Evolutionary conservation across 2,329 filamentous ascomycete species (phyloP).

Genomic region (Fusarium avenaceum): DNA sequence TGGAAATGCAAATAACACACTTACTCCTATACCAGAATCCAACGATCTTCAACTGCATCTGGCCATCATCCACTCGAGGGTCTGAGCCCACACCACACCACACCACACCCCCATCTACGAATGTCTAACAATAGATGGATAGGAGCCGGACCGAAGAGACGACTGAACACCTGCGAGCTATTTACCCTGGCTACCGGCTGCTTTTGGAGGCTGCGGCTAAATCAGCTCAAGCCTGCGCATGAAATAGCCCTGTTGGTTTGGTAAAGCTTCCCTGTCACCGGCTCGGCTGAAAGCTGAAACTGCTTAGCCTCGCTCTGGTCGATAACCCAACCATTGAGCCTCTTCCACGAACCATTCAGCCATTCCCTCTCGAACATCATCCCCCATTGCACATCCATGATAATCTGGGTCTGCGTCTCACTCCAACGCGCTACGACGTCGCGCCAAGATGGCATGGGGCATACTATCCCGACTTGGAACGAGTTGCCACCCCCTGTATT

Average conservation of each 20-base stretch:
- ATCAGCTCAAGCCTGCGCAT: conserved; percentile 44
- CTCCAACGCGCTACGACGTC: conserved; percentile 29
- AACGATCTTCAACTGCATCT: conserved; percentile 10
- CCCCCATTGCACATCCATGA: neutral
- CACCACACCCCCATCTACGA: conserved; percentile 1
- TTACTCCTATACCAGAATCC: conserved; percentile 12
- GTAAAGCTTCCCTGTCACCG: conserved; percentile 22
- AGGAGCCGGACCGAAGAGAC: conserved; percentile 31
- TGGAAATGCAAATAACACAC: neutral
- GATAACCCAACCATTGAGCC: conserved; percentile 21
- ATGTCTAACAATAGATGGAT: conserved; percentile 24
- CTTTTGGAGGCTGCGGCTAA: conserved; percentile 33
- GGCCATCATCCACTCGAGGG: neutral
- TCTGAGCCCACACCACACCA: conserved; percentile 8
- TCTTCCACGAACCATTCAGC: conserved; percentile 20
- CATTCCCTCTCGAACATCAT: neutral
- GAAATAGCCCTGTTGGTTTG: conserved; percentile 34
- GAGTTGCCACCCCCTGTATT: conserved; percentile 37
- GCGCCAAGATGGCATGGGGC: conserved; percentile 45
- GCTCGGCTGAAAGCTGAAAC: conserved; percentile 46
- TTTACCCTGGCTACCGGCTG: conserved; percentile 30
- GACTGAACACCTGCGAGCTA: conserved; percentile 22
- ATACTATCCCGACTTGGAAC: conserved; percentile 43
- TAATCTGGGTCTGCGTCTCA: conserved; percentile 25
- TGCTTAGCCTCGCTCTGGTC: conserved; percentile 34